Base-by-base conservation (phyloP, 169 alveolate species). In the Cyclospora cayetanensis region DNA sequence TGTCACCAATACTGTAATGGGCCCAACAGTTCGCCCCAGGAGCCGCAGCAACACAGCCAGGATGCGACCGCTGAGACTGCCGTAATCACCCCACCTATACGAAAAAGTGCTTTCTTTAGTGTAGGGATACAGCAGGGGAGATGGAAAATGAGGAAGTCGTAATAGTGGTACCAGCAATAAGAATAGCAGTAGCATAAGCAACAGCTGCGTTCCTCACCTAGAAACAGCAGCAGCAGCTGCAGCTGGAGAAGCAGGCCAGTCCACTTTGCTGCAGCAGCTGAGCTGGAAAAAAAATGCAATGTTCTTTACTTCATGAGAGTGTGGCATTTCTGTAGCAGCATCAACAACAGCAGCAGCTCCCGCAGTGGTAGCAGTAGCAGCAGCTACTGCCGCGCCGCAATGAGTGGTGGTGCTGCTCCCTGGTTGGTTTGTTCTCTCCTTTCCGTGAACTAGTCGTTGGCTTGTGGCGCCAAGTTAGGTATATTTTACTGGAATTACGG, bases 221-320 rank as follows among this genome's bases (percentile, higher is more conserved):
- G 74, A 27, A 60, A 60, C 74, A 50, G 63, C 63, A n/a, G n/a
- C n/a, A n/a, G n/a, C n/a, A n/a, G 72, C 72, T 9, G 74, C 74
- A 60, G 74, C 74, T 22, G 15, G 74, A 60, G 31, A 60, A 60
- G 74, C 74, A 60, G 74, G 18, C 31, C 25, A 60, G 74, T 60
- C 74, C 31, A 60, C 25, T 18, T 60, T 60, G 74, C 74, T 60
- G 74, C 74, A 60, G 37, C 74, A 60, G 74, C 31, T 11, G 31
- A 18, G 35, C 35, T 60, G 63, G 22, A 50, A 50, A n/a, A 3
- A 18, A 12, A 60, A 25, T 11, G 9, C 20, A 20, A 60, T n/a
- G n/a, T 22, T 2, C 9, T 27, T 60, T 60, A 60, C 9, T 20
- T 22, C 37, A 60, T 11, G 31, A 60, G 18, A 1, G 9, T 4